phyloP scores from a whole-genome alignment of 176 grass and related monocot genomes.

The Eremochloa ophiuroides region DNA sequence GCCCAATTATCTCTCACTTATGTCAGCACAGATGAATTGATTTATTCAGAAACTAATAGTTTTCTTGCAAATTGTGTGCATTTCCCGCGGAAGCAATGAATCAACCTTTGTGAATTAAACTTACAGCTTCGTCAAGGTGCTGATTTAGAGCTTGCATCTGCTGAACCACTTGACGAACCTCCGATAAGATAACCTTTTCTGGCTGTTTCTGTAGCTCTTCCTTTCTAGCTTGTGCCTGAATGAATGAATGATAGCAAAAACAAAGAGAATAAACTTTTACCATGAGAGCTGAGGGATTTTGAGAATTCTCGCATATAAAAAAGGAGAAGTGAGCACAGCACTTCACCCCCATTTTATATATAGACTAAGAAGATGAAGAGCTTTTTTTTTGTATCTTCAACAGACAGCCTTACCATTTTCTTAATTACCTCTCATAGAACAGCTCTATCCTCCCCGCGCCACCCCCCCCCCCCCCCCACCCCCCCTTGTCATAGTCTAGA shows the following conservation, averaged over 20 bases:
- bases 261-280: background rate
- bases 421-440: background rate
- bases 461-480: too few species aligned
- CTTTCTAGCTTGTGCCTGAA: slow-evolving; percentile 75
- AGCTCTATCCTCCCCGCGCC: background rate
- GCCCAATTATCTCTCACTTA: background rate
- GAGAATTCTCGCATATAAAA: slow-evolving; percentile 5
- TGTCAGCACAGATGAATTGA: background rate
- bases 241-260: slow-evolving; percentile 22
- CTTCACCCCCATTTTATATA: background rate
- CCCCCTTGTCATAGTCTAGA: background rate
- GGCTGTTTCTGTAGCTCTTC: slow-evolving; percentile 46
- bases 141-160: slow-evolving; percentile 87
- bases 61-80: background rate
- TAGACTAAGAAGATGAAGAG: background rate
- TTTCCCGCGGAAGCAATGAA: slow-evolving; percentile 12
- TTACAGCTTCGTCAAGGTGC: slow-evolving; percentile 90
- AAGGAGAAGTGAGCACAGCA: background rate
- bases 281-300: background rate
- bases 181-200: slow-evolving; percentile 74
- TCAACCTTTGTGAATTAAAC: slow-evolving; percentile 6
- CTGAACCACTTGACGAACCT: slow-evolving; percentile 83
- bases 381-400: background rate
- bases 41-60: background rate
- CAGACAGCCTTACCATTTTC: background rate